phyloP scores from a whole-genome alignment of 257 asterid genomes.

The Nicotiana noctiflora region DNA sequence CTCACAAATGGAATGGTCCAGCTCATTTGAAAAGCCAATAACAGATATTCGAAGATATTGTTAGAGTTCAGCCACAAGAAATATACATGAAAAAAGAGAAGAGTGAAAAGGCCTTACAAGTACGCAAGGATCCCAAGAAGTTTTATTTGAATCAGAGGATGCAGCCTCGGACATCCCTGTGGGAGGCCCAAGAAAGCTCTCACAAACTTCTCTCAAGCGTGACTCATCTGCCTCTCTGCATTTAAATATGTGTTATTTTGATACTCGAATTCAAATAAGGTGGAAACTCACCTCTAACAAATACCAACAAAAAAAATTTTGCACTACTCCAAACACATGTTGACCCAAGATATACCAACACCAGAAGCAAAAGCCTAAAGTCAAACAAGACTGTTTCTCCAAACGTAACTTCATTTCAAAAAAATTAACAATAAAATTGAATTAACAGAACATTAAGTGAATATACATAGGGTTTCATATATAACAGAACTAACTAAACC shows the following conservation, averaged over 20 bases:
- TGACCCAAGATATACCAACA: neutral
- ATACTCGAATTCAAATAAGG: neutral
- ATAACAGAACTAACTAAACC: neutral
- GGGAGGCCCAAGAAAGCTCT: slow-evolving; percentile 97
- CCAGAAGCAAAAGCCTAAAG: neutral
- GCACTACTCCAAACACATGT: neutral
- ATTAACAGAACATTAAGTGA: neutral
- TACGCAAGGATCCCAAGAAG: slow-evolving; percentile 70
- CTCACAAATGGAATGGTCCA: neutral
- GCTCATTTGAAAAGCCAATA: neutral
- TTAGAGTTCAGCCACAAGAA: neutral
- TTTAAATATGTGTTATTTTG: neutral
- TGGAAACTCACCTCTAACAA: neutral
- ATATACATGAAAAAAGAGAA: slow-evolving; percentile 2
- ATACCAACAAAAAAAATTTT: neutral
- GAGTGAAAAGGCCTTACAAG: slow-evolving; percentile 48
- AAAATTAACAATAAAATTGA: neutral
- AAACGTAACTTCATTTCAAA: neutral
- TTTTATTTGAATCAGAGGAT: slow-evolving; percentile 29
- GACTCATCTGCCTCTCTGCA: slow-evolving; percentile 86
- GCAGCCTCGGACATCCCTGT: slow-evolving; percentile 62
- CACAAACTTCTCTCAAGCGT: slow-evolving; percentile 91
- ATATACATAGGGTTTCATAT: neutral
- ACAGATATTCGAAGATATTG: neutral
- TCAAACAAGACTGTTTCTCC: neutral